Conservation (phyloP, 495 filamentous ascomycete species). For the Apodospora peruviana region DNA sequence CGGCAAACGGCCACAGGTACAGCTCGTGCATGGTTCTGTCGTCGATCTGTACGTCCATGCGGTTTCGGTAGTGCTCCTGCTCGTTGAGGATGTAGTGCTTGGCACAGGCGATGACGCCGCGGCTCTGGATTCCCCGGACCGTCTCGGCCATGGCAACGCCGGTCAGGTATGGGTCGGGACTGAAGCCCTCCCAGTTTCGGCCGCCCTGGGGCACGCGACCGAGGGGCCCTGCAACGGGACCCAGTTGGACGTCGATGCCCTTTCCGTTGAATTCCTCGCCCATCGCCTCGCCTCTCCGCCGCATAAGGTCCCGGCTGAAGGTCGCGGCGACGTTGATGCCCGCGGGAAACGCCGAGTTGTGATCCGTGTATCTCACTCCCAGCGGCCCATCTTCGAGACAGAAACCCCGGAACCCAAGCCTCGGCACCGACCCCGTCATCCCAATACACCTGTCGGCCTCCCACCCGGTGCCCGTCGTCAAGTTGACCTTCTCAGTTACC, state of each 20-base stretch:
- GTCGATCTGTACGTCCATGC: conserved; percentile 50
- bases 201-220: conserved; percentile 57
- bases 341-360: conserved; percentile 65
- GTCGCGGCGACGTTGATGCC: conserved; percentile 72
- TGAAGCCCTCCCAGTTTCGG: conserved; percentile 64
- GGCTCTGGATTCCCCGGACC: conserved; percentile 50
- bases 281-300: conserved; percentile 52
- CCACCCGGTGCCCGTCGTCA: conserved; percentile 77
- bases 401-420: conserved; percentile 40
- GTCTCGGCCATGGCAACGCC: conserved; percentile 51
- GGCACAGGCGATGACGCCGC: conserved; percentile 53
- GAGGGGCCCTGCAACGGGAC: conserved; percentile 48
- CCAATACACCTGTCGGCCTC: conserved; percentile 68
- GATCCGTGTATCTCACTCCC: conserved; percentile 45
- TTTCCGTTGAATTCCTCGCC: conserved; percentile 56
- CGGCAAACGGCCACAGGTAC: conserved; percentile 68
- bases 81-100: conserved; percentile 56
- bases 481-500: conserved; percentile 79
- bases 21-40: conserved; percentile 63
- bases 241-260: conserved; percentile 51
- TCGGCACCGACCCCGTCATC: conserved; percentile 52
- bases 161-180: conserved; percentile 55
- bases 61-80: conserved; percentile 35
- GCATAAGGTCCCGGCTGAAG: conserved; percentile 61
- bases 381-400: conserved; percentile 48